Evolutionary conservation across 768 basidiomycete genomes (phyloP), one percentile per base, ranked within the genome.

Genomic region (Serendipita indica): DNA sequence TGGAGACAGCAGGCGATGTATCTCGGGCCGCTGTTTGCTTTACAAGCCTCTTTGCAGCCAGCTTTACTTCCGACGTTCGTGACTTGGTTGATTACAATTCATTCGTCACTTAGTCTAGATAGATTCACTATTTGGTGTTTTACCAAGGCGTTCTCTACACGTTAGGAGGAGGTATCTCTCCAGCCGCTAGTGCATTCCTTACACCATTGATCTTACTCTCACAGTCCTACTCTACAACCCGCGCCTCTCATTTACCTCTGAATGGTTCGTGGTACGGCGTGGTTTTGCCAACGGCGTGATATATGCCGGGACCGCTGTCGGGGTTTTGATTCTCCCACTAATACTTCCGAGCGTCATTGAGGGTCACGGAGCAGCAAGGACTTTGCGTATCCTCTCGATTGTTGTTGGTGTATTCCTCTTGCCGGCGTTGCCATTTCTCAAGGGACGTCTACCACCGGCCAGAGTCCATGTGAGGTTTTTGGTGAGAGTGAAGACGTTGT

Each of bases 211-310:
- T 16, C 49, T 54, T 22, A 54, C 43, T 20, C 30, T 16, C 10
- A 46, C 33, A 67, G 66, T 66, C 18, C 60, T 70, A 12, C 57
- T 66, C 1, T 68, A 70, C 59, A 60, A 64, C 32, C 69, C 69
- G 28, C 65, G 65, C 57, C 59, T 70, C 20, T 62, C 63, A 3
- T 68, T 66, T 59, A 58, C 70, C 52, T 64, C 67, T 16, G 69
- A 71, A 58, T 70, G 70, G 68, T 71, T 72, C 60, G 65, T 65
- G 22, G 49, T 62, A n/a, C 64, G 65, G 1, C 63, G 69, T 14
- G 69, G 69, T 4, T 57, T 70, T n/a, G 69, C 70, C 5, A 68
- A 67, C 35, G 69, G 70, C 3, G 65, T 69, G 37, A 64, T 69
- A 22, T 70, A 67, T 35, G 69, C 67, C 32, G 69, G 66, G 14